phyloP scores from a whole-genome alignment of 805 yeast genomes.

The Kodamaea lidongshanica region DNA sequence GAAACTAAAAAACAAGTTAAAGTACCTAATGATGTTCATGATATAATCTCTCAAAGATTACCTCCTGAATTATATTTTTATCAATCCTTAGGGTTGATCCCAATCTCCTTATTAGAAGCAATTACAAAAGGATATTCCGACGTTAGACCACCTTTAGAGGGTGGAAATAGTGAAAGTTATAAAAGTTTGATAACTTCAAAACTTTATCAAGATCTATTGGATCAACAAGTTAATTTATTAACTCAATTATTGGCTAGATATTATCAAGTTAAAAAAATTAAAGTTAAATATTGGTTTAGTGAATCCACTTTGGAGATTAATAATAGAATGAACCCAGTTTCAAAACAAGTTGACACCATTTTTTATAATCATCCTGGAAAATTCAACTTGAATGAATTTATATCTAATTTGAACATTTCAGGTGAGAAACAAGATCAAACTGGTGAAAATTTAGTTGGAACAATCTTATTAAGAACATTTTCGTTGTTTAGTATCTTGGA shows the following conservation, averaged over 20 bases:
- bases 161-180: slow-evolving; percentile 53
- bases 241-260: slow-evolving; percentile 75
- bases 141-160: slow-evolving; percentile 63
- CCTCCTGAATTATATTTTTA: slow-evolving; percentile 84
- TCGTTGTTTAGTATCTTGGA: slow-evolving; percentile 46
- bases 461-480: slow-evolving; percentile 50
- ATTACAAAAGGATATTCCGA: slow-evolving; percentile 57
- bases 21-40: slow-evolving; percentile 76
- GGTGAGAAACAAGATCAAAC: too few species aligned
- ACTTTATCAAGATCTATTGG: slow-evolving; percentile 45
- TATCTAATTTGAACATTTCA: slow-evolving; percentile 10
- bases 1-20: slow-evolving; percentile 17
- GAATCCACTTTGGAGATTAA: slow-evolving; percentile 40
- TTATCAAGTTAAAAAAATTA: slow-evolving; percentile 67
- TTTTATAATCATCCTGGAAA: slow-evolving; percentile 10
- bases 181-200: slow-evolving; percentile 44
- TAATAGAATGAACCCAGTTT: slow-evolving; percentile 47
- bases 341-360: slow-evolving; percentile 28
- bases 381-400: slow-evolving; percentile 24
- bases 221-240: slow-evolving; percentile 58
- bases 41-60: slow-evolving; percentile 72
- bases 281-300: slow-evolving; percentile 49
- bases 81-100: slow-evolving; percentile 68
- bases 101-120: slow-evolving; percentile 58
- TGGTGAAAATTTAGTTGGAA: slow-evolving; percentile 50